Base-by-base conservation (phyloP, 768 basidiomycete genomes). In the Gloeopeniophorella convolvens region DNA sequence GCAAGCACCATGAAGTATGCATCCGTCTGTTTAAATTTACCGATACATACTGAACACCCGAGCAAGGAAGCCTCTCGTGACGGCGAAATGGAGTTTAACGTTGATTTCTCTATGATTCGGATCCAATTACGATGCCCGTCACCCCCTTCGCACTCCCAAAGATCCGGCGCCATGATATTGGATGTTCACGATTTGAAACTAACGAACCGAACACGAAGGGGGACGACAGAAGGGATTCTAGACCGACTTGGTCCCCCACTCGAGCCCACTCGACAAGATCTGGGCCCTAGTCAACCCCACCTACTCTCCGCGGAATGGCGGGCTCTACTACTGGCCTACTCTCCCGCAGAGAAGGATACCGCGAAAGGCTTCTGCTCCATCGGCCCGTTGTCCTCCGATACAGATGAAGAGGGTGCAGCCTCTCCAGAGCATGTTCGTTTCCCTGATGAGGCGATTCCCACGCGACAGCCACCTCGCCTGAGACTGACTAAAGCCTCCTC, bases 141-240 rank as follows among this genome's bases (percentile, higher is more conserved):
- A 26, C 81, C 82, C 4, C 62, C 69, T 16, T 62, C 62, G 1
- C 65, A 57, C 21, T 32, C 62, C 6, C 72, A 70, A 15, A 78
- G 86, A 21, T 89, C 89, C 36, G 89, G 91, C 4, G 76, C 78
- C 21, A 53, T 89, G 4, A 66, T 86, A 13, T 23, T 87, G 28
- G 86, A 89, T 59, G 44, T 87, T 1, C 78, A 82, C 60, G 69
- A 72, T 45, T 56, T 87, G 18, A 63, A 50, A 6, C 51, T 83
- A 15, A 65, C 60, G 42, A 71, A 66, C 32, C 41, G 24, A 20
- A 16, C 32, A 16, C 28, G 42, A 26, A 34, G 62, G 65, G 32
- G 56, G 65, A 41, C 5, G 1, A 12, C 3, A 15, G 46, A 27
- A 21, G 23, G 10, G 24, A 16, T 36, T 12, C 26, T 21, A 31